phyloP scores from a whole-genome alignment of 2,329 filamentous ascomycete genomes.

The Cadophora gregata region DNA sequence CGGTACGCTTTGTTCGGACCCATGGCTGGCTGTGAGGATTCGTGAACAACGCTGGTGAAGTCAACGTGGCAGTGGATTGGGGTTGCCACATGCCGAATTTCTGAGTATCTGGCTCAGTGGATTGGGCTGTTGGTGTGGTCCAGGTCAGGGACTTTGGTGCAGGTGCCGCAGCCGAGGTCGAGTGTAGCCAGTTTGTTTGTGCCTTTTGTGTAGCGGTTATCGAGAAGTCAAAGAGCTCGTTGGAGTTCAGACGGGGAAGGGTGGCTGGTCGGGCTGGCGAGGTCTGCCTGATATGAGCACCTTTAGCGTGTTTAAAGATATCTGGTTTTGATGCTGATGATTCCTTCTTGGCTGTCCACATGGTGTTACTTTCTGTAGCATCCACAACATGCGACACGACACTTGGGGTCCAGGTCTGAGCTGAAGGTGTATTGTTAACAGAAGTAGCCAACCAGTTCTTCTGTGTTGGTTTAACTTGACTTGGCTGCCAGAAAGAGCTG shows the following conservation, averaged over 20 bases:
- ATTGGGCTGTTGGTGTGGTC: not conserved
- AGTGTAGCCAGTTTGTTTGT: constrained; percentile 26
- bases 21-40: constrained; percentile 32
- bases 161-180: constrained; percentile 6
- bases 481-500: constrained; percentile 23
- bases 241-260: constrained; percentile 19
- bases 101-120: not conserved
- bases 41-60: constrained; percentile 24
- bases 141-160: constrained; percentile 22
- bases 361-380: not conserved
- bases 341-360: constrained; percentile 25
- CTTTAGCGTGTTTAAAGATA: constrained; percentile 30
- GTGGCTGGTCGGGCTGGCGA: constrained; percentile 5
- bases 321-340: constrained; percentile 18
- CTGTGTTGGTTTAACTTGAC: not conserved
- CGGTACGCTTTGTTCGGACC: constrained; percentile 32
- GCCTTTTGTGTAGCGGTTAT: not conserved
- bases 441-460: constrained; percentile 21
- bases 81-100: constrained; percentile 32
- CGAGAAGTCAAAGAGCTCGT: constrained; percentile 18
- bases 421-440: not conserved
- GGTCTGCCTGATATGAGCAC: constrained; percentile 18
- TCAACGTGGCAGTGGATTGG: not conserved
- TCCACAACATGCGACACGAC: not conserved
- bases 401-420: constrained; percentile 23